Evolutionary conservation across 208 protist species (phyloP).

Genomic region (Acanthamoeba triangularis): DNA sequence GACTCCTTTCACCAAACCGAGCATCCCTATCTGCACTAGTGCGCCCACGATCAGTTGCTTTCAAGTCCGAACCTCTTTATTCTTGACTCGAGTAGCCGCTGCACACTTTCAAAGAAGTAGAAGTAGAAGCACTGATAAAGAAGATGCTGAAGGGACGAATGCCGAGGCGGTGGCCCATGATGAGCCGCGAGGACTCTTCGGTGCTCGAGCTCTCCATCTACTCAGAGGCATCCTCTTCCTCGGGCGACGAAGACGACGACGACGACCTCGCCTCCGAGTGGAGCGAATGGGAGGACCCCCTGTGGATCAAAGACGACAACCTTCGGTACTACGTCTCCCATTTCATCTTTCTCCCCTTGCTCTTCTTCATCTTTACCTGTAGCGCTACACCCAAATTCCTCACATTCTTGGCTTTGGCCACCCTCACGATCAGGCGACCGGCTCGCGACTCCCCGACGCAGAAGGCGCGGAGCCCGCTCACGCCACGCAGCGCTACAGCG

Average conservation of each 20-base stretch:
- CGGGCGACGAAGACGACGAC: not conserved
- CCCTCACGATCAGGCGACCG: no score
- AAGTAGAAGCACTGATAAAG: not conserved
- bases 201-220: conserved; percentile 13
- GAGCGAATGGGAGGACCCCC: conserved; percentile 28
- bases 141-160: not conserved
- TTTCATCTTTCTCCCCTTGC: not conserved
- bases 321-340: not conserved
- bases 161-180: not conserved
- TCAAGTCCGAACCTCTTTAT: no score
- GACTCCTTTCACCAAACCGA: no score
- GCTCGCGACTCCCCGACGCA: no score
- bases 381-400: no score
- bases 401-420: no score
- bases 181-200: not conserved
- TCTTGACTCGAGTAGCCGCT: no score
- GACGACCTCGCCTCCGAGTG: not conserved
- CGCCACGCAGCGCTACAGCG: no score
- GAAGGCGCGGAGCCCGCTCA: not conserved
- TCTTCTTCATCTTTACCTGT: no score
- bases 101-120: no score
- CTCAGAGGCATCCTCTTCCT: not conserved
- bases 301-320: conserved; percentile 26
- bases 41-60: no score
- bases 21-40: no score